Evolutionary conservation across 176 grass and related monocot species (phyloP).

Genomic region (Tuctoria greenei): DNA sequence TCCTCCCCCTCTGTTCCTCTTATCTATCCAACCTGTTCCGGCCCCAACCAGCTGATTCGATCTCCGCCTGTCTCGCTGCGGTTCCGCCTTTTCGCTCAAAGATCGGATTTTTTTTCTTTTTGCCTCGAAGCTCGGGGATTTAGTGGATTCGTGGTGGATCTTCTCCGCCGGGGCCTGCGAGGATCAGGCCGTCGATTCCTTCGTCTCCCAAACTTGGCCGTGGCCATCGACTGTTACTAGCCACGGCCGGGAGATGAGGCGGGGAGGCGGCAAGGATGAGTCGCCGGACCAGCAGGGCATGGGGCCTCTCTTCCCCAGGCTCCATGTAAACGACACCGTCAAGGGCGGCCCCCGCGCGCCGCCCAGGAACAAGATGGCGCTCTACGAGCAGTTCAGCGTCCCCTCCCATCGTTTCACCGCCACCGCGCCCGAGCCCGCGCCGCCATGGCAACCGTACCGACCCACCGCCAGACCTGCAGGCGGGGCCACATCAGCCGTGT

Average conservation of each 20-base stretch:
- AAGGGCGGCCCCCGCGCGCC: constrained; percentile 82
- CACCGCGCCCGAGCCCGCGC: constrained; percentile 10
- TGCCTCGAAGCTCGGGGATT: constrained; percentile 9
- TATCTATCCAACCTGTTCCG: too few species aligned
- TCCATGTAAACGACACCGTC: constrained; percentile 85
- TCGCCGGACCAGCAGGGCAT: constrained; percentile 51
- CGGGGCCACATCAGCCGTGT: not conserved
- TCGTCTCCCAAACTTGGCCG: not conserved
- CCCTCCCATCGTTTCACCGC: constrained; percentile 58
- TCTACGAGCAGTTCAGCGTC: constrained; percentile 91
- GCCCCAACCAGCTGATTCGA: too few species aligned
- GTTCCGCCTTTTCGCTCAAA: not conserved
- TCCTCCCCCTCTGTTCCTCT: not conserved
- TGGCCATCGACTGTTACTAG: not conserved
- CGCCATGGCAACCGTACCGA: constrained; percentile 18
- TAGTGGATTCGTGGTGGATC: constrained; percentile 10
- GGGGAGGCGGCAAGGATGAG: constrained; percentile 47
- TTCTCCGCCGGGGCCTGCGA: not conserved
- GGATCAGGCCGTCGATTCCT: not conserved
- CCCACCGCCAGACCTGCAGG: not conserved
- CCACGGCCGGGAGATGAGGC: constrained; percentile 23
- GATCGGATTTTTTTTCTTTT: constrained; percentile 7
- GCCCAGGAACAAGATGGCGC: constrained; percentile 97
- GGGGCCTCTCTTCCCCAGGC: constrained; percentile 84
- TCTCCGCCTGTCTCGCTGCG: not conserved